Conservation (phyloP, 495 filamentous ascomycete species). For the Aspergillus sclerotioniger region DNA sequence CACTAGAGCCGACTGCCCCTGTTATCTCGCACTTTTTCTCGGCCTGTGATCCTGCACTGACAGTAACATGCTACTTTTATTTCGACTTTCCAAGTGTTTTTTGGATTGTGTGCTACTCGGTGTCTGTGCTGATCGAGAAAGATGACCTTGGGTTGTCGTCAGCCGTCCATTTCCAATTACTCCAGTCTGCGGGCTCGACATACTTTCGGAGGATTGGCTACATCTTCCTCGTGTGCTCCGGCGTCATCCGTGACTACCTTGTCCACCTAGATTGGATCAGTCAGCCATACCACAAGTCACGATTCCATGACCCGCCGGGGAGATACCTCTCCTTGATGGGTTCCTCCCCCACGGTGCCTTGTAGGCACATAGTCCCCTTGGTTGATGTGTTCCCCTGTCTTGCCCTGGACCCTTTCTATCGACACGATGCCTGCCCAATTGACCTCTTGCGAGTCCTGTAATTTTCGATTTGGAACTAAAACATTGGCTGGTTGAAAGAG, state of each 20-base stretch:
- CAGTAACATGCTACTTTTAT: neutral
- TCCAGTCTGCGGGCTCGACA: neutral
- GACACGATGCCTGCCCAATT: too few species aligned
- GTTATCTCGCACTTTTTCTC: neutral
- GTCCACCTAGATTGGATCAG: neutral
- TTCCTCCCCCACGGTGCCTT: too few species aligned
- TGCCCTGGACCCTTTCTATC: too few species aligned
- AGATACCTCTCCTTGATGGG: too few species aligned
- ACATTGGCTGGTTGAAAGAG: too few species aligned
- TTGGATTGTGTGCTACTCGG: conserved; percentile 27
- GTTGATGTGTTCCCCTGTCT: too few species aligned
- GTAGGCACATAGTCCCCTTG: too few species aligned
- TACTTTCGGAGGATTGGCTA: neutral
- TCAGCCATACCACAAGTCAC: neutral
- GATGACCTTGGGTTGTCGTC: conserved; percentile 19
- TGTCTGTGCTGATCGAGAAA: conserved; percentile 31
- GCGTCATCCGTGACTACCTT: neutral
- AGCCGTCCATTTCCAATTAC: neutral
- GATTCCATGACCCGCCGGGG: too few species aligned
- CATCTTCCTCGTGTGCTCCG: neutral
- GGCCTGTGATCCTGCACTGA: neutral
- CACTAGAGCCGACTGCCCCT: too few species aligned
- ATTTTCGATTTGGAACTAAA: too few species aligned
- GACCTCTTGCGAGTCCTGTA: too few species aligned
- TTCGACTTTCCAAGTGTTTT: conserved; percentile 19